These are phyloP conservation scores for Cyclotella cryptica DNA, from an alignment of 108 stramenopile species.

Conservation along the genomic window DNA sequence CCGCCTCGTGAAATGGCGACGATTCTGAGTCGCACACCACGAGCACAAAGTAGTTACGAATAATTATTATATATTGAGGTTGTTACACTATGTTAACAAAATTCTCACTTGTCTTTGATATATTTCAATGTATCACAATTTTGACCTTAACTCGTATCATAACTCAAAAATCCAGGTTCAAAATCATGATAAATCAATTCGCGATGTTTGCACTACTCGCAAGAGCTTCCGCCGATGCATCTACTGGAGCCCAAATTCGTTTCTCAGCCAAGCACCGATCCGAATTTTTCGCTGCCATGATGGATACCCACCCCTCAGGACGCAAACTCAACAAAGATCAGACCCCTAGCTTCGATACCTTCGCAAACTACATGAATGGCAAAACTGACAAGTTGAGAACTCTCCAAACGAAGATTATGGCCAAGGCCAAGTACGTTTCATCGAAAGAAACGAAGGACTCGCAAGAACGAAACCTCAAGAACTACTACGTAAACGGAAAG, in stretches of 20 bases:
- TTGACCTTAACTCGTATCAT: too few relatives aligned
- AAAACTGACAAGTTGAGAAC: constrained; percentile 4
- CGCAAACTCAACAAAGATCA: not conserved
- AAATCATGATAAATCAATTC: not conserved
- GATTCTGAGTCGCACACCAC: too few relatives aligned
- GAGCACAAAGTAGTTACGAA: too few relatives aligned
- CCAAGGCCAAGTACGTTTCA: constrained; percentile 22
- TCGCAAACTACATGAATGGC: constrained; percentile 5
- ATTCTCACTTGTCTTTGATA: too few relatives aligned
- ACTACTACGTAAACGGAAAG: not conserved
- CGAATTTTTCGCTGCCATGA: constrained; percentile 16
- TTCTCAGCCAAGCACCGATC: not conserved
- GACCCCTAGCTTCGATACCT: constrained; percentile 22
- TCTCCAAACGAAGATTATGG: constrained; percentile 17
- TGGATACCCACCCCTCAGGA: not conserved
- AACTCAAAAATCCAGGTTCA: not conserved
- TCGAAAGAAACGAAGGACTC: not conserved
- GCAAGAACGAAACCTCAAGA: constrained; percentile 9
- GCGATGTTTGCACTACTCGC: not conserved
- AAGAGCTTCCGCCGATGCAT: too few relatives aligned
- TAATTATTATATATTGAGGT: too few relatives aligned
- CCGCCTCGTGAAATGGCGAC: too few relatives aligned
- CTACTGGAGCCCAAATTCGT: not conserved
- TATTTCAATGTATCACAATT: too few relatives aligned
- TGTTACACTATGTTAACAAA: too few relatives aligned